Evolutionary conservation across 78 protist species (phyloP).

Genomic region (Acrasis kona): DNA sequence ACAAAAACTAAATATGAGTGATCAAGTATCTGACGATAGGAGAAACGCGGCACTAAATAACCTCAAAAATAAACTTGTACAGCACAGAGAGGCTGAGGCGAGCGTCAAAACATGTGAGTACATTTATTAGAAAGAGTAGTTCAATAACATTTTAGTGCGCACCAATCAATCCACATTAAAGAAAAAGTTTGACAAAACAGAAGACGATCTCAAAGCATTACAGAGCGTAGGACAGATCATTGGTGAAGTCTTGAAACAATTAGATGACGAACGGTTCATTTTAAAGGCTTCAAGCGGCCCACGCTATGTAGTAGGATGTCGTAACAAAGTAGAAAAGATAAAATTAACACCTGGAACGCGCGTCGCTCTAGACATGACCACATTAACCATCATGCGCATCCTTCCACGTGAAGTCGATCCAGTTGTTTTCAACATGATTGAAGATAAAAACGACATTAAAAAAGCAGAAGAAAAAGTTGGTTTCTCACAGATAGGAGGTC

Average conservation of each 20-base stretch:
- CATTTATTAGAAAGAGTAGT: not conserved
- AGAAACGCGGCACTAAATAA: not conserved
- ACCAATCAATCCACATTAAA: conserved; percentile 28
- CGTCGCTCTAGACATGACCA: conserved; percentile 98
- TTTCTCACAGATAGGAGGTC: conserved; percentile 88
- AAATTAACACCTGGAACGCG: conserved; percentile 87
- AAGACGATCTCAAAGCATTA: conserved; percentile 92
- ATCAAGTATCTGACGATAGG: no score
- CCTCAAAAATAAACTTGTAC: not conserved
- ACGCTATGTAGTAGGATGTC: conserved; percentile 95
- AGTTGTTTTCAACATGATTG: conserved; percentile 94
- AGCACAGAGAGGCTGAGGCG: not conserved
- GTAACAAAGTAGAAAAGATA: conserved; percentile 56
- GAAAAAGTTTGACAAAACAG: conserved; percentile 75
- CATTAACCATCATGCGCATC: conserved; percentile 96
- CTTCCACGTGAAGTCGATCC: conserved; percentile 97
- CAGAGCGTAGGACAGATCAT: conserved; percentile 96
- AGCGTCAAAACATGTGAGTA: not conserved
- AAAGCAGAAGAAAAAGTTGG: conserved; percentile 17
- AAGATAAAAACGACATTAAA: conserved; percentile 67
- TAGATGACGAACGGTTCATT: conserved; percentile 91
- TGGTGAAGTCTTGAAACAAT: conserved; percentile 95
- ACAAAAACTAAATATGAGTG: no score
- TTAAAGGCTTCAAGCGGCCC: conserved; percentile 98
- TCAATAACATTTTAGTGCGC: conserved; percentile 27